Evolutionary conservation across 352 stramenopile genomes (phyloP), one percentile per base, ranked within the genome.

Genomic region (Phytophthora gonapodyides): DNA sequence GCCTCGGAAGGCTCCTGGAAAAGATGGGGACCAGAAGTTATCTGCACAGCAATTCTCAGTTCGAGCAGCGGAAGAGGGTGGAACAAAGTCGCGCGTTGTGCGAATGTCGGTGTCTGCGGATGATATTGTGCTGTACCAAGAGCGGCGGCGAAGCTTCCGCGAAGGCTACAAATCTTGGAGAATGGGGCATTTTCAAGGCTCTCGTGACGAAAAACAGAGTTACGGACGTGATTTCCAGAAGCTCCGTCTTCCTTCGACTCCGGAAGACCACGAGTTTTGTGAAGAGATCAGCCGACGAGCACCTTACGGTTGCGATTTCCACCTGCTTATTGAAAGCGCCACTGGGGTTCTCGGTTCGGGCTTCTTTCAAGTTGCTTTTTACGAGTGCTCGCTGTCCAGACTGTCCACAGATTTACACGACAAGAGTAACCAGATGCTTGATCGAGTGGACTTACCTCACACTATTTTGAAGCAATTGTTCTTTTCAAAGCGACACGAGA

Each of bases 341-440:
- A 64, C 75, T 27, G 82, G 75, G 4, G 47, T 49, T 6, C 33
- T 87, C 6, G 78, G 84, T 0, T 93, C 84, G 7, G 84, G 87
- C 0, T 93, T 93, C 55, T 93, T 96, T 53, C 87, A 94, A 54
- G 81, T 96, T 53, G 80, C 84, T 8, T 94, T 96, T 49, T 94
- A 94, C 41, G 87, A 96, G 60, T 94, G 85, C 47, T 93, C 84
- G 5, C 51, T 93, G 7, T 67, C 71, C n/a, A 71, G 72, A n/a
- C 58, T 93, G 7, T 80, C 81, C 2, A 71, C 66, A 3, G 68
- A 80, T 30, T 57, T 79, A 11, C 68, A 71, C 3, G 58, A 81
- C 30, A 64, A 57, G n/a, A 69, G 62, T 34, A 60, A 68, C 21
- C 65, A 68, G 10, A 62, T 46, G 24, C 50, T 55, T 36, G 45